Percentiles rank a stretch among this genome's conserved stretches.
Evolutionary conservation across 441 rosid genomes (phyloP).

Genomic region (Mallotus repandus): DNA sequence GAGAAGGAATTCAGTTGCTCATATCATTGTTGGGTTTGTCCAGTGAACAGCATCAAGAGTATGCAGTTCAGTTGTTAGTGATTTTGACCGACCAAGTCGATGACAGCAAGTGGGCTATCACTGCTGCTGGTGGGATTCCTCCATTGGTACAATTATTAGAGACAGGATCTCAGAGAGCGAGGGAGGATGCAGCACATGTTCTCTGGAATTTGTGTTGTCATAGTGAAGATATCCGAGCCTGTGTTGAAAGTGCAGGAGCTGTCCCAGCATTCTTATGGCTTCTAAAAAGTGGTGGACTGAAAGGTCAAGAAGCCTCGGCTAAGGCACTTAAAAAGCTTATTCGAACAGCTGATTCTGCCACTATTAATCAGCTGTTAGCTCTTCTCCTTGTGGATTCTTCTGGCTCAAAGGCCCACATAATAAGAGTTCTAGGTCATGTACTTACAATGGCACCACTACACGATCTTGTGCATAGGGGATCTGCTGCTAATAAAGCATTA

Average conservation of each 20-base stretch:
- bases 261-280: conserved; percentile 70
- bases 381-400: conserved; percentile 74
- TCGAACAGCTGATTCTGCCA: conserved; percentile 64
- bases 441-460: conserved; percentile 62
- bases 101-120: conserved; percentile 96
- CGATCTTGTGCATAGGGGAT: conserved; percentile 63
- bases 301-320: conserved; percentile 71
- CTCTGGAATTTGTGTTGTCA: conserved; percentile 80
- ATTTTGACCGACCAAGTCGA: conserved; percentile 79
- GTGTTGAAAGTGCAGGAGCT: conserved; percentile 93
- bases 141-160: conserved; percentile 77
- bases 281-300: conserved; percentile 63
- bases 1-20: conserved; percentile 82
- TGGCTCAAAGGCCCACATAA: conserved; percentile 57
- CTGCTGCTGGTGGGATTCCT: conserved; percentile 97
- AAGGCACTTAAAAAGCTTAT: conserved; percentile 64
- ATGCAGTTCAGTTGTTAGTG: conserved; percentile 66
- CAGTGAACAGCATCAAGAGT: conserved; percentile 82
- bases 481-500: conserved; percentile 86
- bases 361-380: conserved; percentile 74
- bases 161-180: conserved; percentile 75
- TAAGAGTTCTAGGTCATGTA: conserved; percentile 82
- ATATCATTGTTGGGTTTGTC: conserved; percentile 78
- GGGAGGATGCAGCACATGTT: conserved; percentile 76
- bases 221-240: conserved; percentile 80